Evolutionary conservation across 495 filamentous ascomycete species (phyloP).

Genomic region (Pyrenopolyporus hunteri): DNA sequence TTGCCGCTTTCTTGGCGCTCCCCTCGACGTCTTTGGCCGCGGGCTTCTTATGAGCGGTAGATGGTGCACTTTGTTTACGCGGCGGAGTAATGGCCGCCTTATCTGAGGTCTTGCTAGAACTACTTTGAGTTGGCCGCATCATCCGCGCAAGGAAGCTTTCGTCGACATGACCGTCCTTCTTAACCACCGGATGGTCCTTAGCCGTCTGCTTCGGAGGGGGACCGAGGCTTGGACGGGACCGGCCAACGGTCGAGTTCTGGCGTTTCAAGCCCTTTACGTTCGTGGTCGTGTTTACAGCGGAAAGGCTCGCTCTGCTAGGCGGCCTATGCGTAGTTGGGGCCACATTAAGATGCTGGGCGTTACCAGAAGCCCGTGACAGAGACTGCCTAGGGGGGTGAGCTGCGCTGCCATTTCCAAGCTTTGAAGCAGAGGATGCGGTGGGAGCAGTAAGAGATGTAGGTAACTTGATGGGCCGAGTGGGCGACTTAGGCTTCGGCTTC

Average conservation of each 20-base stretch:
- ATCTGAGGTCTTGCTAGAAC: slow-evolving; percentile 76
- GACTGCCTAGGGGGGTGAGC: slow-evolving; percentile 46
- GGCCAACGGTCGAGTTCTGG: slow-evolving; percentile 50
- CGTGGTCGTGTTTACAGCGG: slow-evolving; percentile 32
- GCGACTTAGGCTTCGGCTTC: slow-evolving; percentile 69
- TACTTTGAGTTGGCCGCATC: slow-evolving; percentile 88
- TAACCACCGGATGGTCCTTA: slow-evolving; percentile 49
- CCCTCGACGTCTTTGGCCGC: slow-evolving; percentile 32
- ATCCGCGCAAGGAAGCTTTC: slow-evolving; percentile 86
- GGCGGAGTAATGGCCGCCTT: slow-evolving; percentile 59
- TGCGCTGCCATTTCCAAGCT: slow-evolving; percentile 45
- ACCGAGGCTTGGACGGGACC: slow-evolving; percentile 57
- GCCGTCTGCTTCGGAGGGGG: slow-evolving; percentile 52
- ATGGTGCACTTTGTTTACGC: slow-evolving; percentile 39
- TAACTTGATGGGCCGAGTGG: slow-evolving; percentile 66
- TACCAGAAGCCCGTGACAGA: slow-evolving; percentile 46
- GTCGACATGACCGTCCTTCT: slow-evolving; percentile 60
- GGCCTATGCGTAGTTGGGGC: slow-evolving; percentile 43
- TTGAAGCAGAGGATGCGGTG: slow-evolving; percentile 66
- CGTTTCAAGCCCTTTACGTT: slow-evolving; percentile 44
- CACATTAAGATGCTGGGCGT: slow-evolving; percentile 28
- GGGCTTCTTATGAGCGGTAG: slow-evolving; percentile 28
- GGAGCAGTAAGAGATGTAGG: slow-evolving; percentile 67
- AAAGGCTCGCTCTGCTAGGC: slow-evolving; percentile 54
- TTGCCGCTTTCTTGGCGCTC: slow-evolving; percentile 36